These are phyloP conservation scores for Cyathus olla DNA, from an alignment of 1,284 basidiomycete species.

Conservation along the genomic window DNA sequence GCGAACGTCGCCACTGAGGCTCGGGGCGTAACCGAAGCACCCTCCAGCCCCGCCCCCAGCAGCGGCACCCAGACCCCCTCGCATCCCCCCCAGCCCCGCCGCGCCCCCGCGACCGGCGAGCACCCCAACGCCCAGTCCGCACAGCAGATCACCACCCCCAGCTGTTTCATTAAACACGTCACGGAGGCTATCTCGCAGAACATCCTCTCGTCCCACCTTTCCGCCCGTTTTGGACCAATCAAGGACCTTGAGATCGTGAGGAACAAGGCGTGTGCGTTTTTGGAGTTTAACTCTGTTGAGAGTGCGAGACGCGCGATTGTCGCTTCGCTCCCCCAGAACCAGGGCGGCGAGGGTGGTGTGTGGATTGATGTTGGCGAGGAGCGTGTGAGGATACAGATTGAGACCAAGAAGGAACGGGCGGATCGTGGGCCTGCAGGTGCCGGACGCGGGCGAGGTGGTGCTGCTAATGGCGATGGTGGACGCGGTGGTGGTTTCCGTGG, in stretches of 20 bases:
- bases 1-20: conserved; percentile 79
- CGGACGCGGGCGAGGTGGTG: conserved; percentile 58
- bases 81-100: conserved; percentile 6
- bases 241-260: conserved; percentile 93
- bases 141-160: conserved; percentile 70
- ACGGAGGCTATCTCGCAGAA: conserved; percentile 78
- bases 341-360: conserved; percentile 92
- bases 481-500: conserved; percentile 47
- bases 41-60: conserved; percentile 54
- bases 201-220: conserved; percentile 70
- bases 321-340: conserved; percentile 68
- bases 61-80: conserved; percentile 63
- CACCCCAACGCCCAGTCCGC: conserved; percentile 69
- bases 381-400: conserved; percentile 77
- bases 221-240: conserved; percentile 84
- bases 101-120: conserved; percentile 30
- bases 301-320: conserved; percentile 88
- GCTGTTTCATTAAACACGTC: conserved; percentile 90
- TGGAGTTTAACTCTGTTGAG: conserved; percentile 88
- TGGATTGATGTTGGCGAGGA: conserved; percentile 73
- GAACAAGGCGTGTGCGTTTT: conserved; percentile 92
- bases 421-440: conserved; percentile 62
- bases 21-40: conserved; percentile 76
- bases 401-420: conserved; percentile 90
- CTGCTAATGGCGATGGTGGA: conserved; percentile 49